These are phyloP conservation scores for Cyberlindnera euphorbiae DNA, from an alignment of 805 yeast species.

Conservation along the genomic window DNA sequence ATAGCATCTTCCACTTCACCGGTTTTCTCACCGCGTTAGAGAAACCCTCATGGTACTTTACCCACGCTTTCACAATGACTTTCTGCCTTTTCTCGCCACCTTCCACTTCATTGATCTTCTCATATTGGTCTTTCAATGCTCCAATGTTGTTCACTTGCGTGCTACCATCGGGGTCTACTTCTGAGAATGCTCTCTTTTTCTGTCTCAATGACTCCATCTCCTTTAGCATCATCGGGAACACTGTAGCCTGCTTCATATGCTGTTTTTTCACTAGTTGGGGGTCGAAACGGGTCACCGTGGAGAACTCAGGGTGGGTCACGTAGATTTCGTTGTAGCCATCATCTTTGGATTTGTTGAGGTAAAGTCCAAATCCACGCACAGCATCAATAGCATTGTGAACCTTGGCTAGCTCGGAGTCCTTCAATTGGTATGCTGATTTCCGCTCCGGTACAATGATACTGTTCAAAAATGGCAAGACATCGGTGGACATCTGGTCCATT, in stretches of 20 bases:
- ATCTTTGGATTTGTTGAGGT: conserved; percentile 32
- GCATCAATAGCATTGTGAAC: conserved; percentile 35
- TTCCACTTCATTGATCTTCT: conserved; percentile 23
- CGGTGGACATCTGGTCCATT: conserved; percentile 19
- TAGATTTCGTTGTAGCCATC: conserved; percentile 26
- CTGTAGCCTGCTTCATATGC: conserved; percentile 19
- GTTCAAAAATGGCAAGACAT: conserved; percentile 33
- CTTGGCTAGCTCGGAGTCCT: conserved; percentile 20
- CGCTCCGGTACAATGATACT: conserved; percentile 27
- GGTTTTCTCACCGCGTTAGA: conserved; percentile 87
- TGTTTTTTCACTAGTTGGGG: conserved; percentile 14
- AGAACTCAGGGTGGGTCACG: conserved; percentile 23
- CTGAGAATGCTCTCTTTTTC: conserved; percentile 29
- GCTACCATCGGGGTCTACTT: conserved; percentile 13
- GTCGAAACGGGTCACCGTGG: conserved; percentile 21
- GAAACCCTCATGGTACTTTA: conserved; percentile 88
- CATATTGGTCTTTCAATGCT: conserved; percentile 40
- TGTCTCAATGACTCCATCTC: conserved; percentile 28
- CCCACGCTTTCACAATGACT: conserved; percentile 54
- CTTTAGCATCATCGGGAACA: conserved; percentile 21
- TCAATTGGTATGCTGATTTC: conserved; percentile 16
- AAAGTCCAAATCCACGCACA: conserved; percentile 36
- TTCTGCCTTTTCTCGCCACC: conserved; percentile 27
- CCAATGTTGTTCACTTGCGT: conserved; percentile 17
- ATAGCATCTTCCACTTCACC: conserved; percentile 70